These are phyloP conservation scores for Geotrichum europaeum DNA, from an alignment of 1,139 yeast species.

Conservation along the genomic window DNA sequence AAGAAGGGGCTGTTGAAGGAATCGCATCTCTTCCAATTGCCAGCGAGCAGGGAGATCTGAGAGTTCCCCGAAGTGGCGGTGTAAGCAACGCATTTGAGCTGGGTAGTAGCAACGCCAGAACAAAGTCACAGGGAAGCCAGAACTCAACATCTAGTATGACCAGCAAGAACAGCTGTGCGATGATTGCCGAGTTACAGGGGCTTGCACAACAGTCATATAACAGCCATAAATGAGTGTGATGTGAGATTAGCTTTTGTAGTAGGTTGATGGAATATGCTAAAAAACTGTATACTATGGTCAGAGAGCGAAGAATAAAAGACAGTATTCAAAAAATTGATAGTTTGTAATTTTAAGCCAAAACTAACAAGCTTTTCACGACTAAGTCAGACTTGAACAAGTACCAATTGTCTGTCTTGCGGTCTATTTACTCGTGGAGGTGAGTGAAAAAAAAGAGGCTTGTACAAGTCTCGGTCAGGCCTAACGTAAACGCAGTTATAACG, in stretches of 20 bases:
- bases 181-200: constrained; percentile 1
- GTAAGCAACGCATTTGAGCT: neutral
- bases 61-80: constrained; percentile 6
- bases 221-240: neutral
- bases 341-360: no score
- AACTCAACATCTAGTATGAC: neutral
- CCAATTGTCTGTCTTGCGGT: neutral
- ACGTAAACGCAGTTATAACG: neutral
- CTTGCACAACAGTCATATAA: neutral
- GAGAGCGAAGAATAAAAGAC: no score
- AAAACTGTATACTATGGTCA: no score
- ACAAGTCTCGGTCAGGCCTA: neutral
- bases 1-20: neutral
- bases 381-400: neutral
- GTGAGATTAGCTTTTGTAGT: neutral
- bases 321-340: no score
- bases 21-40: constrained; percentile 13
- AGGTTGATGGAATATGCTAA: no score
- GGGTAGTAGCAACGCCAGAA: neutral
- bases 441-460: neutral
- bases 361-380: neutral
- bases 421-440: neutral
- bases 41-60: constrained; percentile 2
- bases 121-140: neutral
- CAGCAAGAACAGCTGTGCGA: neutral